Base-by-base conservation (phyloP, 345 rosid species). In the Raphanus raphanistrum region DNA sequence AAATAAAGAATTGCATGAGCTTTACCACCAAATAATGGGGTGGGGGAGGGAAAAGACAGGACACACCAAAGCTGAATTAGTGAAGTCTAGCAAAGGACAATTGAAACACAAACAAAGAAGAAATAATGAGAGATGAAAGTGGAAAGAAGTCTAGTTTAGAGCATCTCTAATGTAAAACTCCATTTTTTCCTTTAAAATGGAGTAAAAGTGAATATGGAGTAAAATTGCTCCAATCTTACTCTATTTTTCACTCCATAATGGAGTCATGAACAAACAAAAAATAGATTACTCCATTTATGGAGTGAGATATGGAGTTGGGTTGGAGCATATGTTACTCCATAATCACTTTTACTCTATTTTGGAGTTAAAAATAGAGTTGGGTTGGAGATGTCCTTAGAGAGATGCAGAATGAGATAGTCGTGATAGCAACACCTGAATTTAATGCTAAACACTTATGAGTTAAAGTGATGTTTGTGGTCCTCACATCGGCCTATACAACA, bases 391-490 rank as follows among this genome's bases (percentile, higher is more conserved):
- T 1, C 21, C 70, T 54, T 70, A 77, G 57, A 70, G 73, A 57
- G 26, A 52, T 33, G 55, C 27, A 77, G 71, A 71, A 63, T 59
- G 70, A 52, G 59, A 16, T 63, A 26, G 45, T 29, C 65, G 71
- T 70, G 70, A 16, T 26, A 31, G 64, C 75, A 77, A 55, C 76
- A 77, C 76, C 80, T 77, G 80, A 70, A 64, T 26, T 52, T 55
- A 77, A 64, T 77, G 80, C 66, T 38, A 27, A 77, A 77, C 71
- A 77, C 76, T 64, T 15, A 52, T 50, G 55, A 50, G 55, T 50
- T 52, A 28, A 62, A 76, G 38, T 63, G 63, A 48, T 4, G 63
- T 63, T 26, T 35, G 32, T 52, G 75, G 80, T 69, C 64, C 70
- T 69, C n/a, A 62, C 29, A 6, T 9, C 28, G 61, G 28, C 63